Conservation (phyloP, 2,329 filamentous ascomycete species). For the Hymenoscyphus linearis region DNA sequence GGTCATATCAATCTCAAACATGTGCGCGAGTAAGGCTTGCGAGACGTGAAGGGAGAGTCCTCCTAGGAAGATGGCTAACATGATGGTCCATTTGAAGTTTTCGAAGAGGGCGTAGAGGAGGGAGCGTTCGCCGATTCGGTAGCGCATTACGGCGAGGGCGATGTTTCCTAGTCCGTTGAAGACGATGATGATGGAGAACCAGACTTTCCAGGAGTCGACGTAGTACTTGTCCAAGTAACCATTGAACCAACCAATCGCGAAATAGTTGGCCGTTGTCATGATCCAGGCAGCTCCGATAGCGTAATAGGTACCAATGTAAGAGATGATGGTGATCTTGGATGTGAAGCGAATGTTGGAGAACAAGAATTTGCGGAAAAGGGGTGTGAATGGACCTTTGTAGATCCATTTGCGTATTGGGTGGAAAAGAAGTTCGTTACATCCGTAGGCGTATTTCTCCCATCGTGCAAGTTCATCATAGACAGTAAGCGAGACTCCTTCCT, state of each 20-base stretch:
- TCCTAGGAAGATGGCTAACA: slow-evolving; percentile 76
- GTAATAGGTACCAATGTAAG: slow-evolving; percentile 77
- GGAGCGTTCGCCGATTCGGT: slow-evolving; percentile 60
- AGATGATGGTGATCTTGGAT: slow-evolving; percentile 70
- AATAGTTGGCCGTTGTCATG: slow-evolving; percentile 69
- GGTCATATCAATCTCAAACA: slow-evolving; percentile 80
- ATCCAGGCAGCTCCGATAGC: slow-evolving; percentile 73
- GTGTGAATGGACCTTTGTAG: slow-evolving; percentile 70
- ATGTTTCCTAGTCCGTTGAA: slow-evolving; percentile 73
- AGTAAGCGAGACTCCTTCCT: slow-evolving; percentile 77
- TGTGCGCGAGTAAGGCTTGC: slow-evolving; percentile 73
- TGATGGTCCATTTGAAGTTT: slow-evolving; percentile 69
- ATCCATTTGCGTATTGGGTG: slow-evolving; percentile 71
- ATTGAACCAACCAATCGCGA: slow-evolving; percentile 71
- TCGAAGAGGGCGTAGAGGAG: slow-evolving; percentile 53
- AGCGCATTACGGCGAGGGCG: slow-evolving; percentile 66
- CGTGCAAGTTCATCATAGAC: slow-evolving; percentile 80
- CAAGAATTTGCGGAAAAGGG: slow-evolving; percentile 70
- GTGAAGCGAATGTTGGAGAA: slow-evolving; percentile 68
- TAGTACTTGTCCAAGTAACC: slow-evolving; percentile 77
- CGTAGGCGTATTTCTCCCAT: slow-evolving; percentile 85
- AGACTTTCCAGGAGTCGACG: slow-evolving; percentile 71
- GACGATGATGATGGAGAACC: slow-evolving; percentile 74
- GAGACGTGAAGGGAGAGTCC: slow-evolving; percentile 76
- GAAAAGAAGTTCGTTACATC: slow-evolving; percentile 78